Base-by-base conservation (phyloP, 257 asterid genomes). In the Salvia hispanica region DNA sequence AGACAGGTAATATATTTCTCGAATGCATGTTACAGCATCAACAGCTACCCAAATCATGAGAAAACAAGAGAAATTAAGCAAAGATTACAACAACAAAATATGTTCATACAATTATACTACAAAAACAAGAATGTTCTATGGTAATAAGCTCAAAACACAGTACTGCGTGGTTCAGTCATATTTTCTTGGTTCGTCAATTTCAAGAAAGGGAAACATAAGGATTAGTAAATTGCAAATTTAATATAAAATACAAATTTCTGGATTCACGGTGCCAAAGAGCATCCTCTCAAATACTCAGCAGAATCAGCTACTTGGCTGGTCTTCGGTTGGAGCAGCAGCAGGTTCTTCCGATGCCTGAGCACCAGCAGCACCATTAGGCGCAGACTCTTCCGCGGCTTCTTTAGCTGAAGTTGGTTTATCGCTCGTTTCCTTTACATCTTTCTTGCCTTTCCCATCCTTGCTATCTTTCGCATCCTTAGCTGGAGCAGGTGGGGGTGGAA, bases 401-500 rank as follows among this genome's bases (percentile, higher is more conserved):
- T 45, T 62, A 10, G 83, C 67, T 51, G 78, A 57, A n/a, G 72
- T 58, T 6, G 84, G 60, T 46, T 58, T 70, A 34, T 69, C 85
- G 2, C 71, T 74, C 3, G 69, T 55, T n/a, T 76, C 90, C 62
- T 81, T 83, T 9, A 59, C 65, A 47, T 58, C 63, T 74, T 70
- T 78, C 16, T 11, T 72, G 44, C 51, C 59, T 65, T 80, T 81
- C 14, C 80, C 89, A 64, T 78, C 82, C 72, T 85, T 85, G 2
- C 77, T 83, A 11, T 74, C 88, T 66, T 87, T 88, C 52, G 70
- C 81, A 13, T 86, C 93, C 81, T 84, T 82, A 31, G 85, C 85
- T 25, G 86, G 83, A 52, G 96, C 42, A 48, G 95, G 97, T 54
- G 97, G 90, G 66, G 94, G 95, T 28, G 97, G 96, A 25, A 88